A percentile compares a stretch with the other conserved stretches of the same genome.
phyloP scores from a whole-genome alignment of 768 basidiomycete species.

The Tephrocybe rancida region DNA sequence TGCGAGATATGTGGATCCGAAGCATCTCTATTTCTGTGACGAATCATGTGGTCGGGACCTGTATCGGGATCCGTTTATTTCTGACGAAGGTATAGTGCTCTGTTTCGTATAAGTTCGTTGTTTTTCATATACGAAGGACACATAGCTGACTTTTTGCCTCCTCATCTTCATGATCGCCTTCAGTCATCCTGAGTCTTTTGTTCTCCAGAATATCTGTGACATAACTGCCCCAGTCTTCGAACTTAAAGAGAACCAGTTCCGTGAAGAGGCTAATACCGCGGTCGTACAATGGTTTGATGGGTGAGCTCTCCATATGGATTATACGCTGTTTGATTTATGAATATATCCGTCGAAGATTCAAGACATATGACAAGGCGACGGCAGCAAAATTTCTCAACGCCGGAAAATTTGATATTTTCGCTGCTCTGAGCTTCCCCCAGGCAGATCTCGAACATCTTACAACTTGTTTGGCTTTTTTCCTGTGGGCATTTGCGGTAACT shows the following conservation, averaged over 20 bases:
- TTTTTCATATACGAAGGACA: too few species aligned
- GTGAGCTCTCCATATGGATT: neutral
- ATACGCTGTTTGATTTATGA: neutral
- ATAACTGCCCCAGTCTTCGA: constrained; percentile 13
- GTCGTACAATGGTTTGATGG: constrained; percentile 10
- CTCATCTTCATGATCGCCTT: neutral
- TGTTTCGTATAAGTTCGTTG: too few species aligned
- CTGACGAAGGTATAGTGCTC: too few species aligned
- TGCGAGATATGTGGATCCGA: too few species aligned
- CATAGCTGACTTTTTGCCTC: neutral
- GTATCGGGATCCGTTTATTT: too few species aligned
- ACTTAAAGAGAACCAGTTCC: constrained; percentile 7
- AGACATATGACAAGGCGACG: constrained; percentile 9
- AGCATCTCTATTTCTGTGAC: too few species aligned
- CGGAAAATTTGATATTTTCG: constrained; percentile 22
- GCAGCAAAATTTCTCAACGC: constrained; percentile 12
- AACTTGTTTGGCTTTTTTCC: constrained; percentile 26
- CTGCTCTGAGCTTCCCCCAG: constrained; percentile 21
- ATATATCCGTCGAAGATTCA: neutral
- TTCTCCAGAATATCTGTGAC: constrained; percentile 6
- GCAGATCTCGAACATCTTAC: constrained; percentile 22
- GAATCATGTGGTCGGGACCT: too few species aligned
- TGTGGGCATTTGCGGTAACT: constrained; percentile 27
- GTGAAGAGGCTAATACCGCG: constrained; percentile 4
- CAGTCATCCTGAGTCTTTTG: constrained; percentile 7